Evolutionary conservation across 192 early-diverging fungal genomes (phyloP).

Genomic region (Oehlia diaphana): DNA sequence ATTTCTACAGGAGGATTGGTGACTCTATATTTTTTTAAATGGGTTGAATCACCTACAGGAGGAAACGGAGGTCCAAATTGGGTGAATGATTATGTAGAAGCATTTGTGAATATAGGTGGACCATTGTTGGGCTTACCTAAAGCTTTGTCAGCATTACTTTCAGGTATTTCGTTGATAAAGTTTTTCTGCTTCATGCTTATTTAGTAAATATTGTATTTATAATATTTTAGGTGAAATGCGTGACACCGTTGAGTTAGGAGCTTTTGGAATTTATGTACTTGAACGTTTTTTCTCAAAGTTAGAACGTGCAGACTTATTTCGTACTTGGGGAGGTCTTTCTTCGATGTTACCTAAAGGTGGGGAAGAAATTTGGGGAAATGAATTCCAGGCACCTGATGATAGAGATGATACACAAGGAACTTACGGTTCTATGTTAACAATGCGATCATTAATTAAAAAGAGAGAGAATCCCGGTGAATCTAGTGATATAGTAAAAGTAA

Average conservation of each 20-base stretch:
- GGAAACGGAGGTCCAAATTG: constrained; percentile 72
- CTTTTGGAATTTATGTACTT: constrained; percentile 74
- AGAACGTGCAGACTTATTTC: constrained; percentile 74
- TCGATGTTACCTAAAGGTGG: constrained; percentile 87
- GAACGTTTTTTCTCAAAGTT: constrained; percentile 81
- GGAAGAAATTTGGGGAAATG: constrained; percentile 74
- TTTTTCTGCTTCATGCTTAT: background rate
- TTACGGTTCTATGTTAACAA: constrained; percentile 57
- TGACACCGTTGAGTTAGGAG: constrained; percentile 80
- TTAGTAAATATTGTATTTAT: background rate
- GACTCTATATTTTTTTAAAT: constrained; percentile 83
- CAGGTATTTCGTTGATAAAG: constrained; percentile 34
- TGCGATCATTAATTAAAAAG: constrained; percentile 35
- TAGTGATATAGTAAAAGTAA: background rate
- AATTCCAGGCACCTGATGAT: constrained; percentile 72
- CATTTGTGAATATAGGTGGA: constrained; percentile 84
- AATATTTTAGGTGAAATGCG: constrained; percentile 67
- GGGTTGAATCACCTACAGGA: constrained; percentile 69
- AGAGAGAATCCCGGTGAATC: background rate
- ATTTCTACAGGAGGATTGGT: constrained; percentile 60
- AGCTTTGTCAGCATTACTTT: constrained; percentile 70
- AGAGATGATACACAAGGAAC: constrained; percentile 30
- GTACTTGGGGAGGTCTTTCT: constrained; percentile 77
- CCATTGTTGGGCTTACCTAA: constrained; percentile 87
- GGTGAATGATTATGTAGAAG: constrained; percentile 75